Evolutionary conservation across 495 filamentous ascomycete species (phyloP), one percentile per base, ranked within the genome.

Genomic region (Penicillium cinerascens): DNA sequence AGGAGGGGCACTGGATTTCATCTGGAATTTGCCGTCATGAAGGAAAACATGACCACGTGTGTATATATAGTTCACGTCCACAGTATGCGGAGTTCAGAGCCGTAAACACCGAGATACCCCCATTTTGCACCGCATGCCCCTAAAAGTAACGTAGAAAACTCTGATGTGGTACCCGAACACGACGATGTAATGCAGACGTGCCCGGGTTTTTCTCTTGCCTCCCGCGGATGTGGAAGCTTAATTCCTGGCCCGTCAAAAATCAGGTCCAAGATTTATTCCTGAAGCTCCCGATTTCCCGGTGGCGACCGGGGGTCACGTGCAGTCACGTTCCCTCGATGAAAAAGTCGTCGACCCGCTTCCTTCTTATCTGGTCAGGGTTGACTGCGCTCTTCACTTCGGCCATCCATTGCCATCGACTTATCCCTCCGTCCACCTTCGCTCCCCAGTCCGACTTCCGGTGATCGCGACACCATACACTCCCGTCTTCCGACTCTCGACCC

Each of bases 1-100:
- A 54, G 76, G 76, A 10, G 75, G 76, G 4, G 72, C 67, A 3
- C 60, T 78, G 42, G 70, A 77, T 58, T 80, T 80, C 42, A 74
- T 80, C 17, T 80, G 75, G 75, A 78, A 78, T 56, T 50, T 77
- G 47, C 74, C 74, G 42, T 65, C 69, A 4, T 74, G 33, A 36
- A n/a, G 33, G 9, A 39, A 20, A 17, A 5, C 7, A 18, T 9
- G 10, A 39, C 18, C 13, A 39, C 7, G 16, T 39, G 37, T 39
- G 2, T 2, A 39, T 33, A 16, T 39, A 17, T 7, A 16, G 6
- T 13, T 39, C 6, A 13, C 36, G 36, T 16, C 2, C 36, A 2
- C 36, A 38, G 26, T 10, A 29, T 7, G 26, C 26, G 26, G 26
- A 29, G 26, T 29, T 7, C 26, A 29, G 4, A 29, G 26, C 29